Percentiles rank a stretch among this genome's conserved stretches.
These are phyloP conservation scores for Coprinellus aureogranulatus DNA, from an alignment of 768 basidiomycete species.

Conservation along the genomic window DNA sequence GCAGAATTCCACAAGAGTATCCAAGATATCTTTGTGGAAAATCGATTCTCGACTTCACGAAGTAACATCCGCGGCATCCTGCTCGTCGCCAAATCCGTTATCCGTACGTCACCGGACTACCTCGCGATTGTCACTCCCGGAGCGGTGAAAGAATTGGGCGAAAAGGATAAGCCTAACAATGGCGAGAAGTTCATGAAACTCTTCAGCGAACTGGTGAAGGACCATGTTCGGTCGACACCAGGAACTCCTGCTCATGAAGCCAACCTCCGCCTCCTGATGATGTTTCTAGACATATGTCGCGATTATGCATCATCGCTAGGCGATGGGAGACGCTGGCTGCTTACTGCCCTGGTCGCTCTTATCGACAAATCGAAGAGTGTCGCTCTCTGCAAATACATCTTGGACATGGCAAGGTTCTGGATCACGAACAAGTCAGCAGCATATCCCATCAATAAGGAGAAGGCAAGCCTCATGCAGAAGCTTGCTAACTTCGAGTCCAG, in stretches of 20 bases:
- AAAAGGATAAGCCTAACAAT: conserved; percentile 10
- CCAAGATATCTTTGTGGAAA: conserved; percentile 71
- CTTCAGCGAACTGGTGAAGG: conserved; percentile 81
- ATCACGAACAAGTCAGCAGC: conserved; percentile 81
- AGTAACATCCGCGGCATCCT: conserved; percentile 75
- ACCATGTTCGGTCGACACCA: conserved; percentile 66
- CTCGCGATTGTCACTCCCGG: background rate
- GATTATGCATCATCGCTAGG: conserved; percentile 75
- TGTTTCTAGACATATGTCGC: conserved; percentile 86
- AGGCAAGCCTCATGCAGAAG: conserved; percentile 82
- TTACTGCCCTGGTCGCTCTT: conserved; percentile 74
- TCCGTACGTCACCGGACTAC: conserved; percentile 71
- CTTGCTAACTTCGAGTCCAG: conserved; percentile 83
- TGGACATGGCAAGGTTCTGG: conserved; percentile 87
- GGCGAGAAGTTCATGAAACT: conserved; percentile 62
- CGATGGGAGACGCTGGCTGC: conserved; percentile 80
- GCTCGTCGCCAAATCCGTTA: conserved; percentile 83
- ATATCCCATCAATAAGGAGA: conserved; percentile 94
- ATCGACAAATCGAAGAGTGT: conserved; percentile 87
- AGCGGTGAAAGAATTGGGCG: no score
- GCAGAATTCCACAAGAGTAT: conserved; percentile 79
- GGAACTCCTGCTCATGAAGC: conserved; percentile 52
- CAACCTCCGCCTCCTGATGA: conserved; percentile 62
- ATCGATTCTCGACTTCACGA: conserved; percentile 56
- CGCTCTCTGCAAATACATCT: conserved; percentile 75